Evolutionary conservation across 106 monocot genomes (phyloP).

Genomic region (Gastrodia elata): DNA sequence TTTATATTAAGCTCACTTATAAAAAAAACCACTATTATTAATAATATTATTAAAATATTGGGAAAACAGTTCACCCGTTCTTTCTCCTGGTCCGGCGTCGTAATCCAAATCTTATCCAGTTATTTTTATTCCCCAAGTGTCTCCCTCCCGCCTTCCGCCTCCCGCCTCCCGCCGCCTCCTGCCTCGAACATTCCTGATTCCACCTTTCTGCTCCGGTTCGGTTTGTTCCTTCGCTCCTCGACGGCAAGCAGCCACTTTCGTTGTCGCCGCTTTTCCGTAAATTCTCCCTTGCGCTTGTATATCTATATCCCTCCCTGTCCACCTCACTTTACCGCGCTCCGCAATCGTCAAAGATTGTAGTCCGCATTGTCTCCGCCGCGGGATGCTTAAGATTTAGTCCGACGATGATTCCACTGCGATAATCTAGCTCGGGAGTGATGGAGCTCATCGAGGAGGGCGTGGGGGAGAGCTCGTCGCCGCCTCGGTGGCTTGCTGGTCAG

Average conservation of each 20-base stretch:
- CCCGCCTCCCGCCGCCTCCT: not conserved
- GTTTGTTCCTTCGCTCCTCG: not conserved
- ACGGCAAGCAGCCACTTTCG: not conserved
- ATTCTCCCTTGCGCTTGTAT: no score
- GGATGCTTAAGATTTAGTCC: not conserved
- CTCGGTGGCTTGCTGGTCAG: slow-evolving; percentile 13
- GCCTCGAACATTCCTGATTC: not conserved
- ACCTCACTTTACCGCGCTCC: not conserved
- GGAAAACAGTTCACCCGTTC: no score
- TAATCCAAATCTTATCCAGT: not conserved
- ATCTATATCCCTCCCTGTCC: no score
- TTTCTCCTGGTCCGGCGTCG: not conserved
- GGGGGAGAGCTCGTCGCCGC: slow-evolving; percentile 64
- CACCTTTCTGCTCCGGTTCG: not conserved
- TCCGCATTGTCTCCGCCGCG: not conserved
- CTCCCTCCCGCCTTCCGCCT: no score
- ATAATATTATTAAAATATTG: no score
- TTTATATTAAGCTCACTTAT: no score
- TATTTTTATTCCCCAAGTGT: not conserved
- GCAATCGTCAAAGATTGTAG: not conserved
- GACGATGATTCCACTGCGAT: not conserved
- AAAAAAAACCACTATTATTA: no score
- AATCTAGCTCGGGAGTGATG: slow-evolving; percentile 7
- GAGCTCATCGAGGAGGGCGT: slow-evolving; percentile 51
- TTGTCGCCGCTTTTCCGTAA: not conserved